Evolutionary conservation across 352 stramenopile species (phyloP), one percentile per base, ranked within the genome.

Genomic region (Globisporangium mamillatum): DNA sequence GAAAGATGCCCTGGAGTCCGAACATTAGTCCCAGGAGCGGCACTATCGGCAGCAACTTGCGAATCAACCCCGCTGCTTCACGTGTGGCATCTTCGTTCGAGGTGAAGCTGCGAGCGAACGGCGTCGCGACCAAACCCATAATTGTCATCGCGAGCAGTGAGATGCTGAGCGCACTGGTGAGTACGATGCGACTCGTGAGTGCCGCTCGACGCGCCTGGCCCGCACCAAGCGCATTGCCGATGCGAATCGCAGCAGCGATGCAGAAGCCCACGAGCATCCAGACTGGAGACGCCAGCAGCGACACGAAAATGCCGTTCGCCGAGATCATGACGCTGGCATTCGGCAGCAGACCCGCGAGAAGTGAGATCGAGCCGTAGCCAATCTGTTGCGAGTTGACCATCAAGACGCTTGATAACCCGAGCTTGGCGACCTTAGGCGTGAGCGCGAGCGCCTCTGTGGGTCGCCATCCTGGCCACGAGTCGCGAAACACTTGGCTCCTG

Each of bases 271-370:
- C 71, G 60, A 76, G 68, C 25, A 44, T 44, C 36, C 36, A 44
- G 36, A 44, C 36, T 44, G 36, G 64, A 69, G 16, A 81, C 3
- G 68, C 68, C 50, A 75, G 63, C 16, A 78, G 60, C 22, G 68
- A 72, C 38, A 69, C 67, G 59, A 78, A 76, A 60, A 78, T 79
- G 58, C 71, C 68, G 56, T 79, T 78, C 8, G 76, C 74, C 4
- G 69, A 64, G 69, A 82, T 80, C 48, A 70, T 65, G 50, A 72
- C 66, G 44, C 66, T 68, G 9, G 72, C 66, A 56, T 82, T 77
- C 27, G 76, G 74, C n/a, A 81, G 38, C 12, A 77, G 36, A 1
- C 76, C 76, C 12, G 67, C 62, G 29, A 75, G 67, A 50, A 75
- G 53, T 25, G 68, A 65, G 34, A 76, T 70, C 4, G 60, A 58